Base-by-base conservation (phyloP, 768 basidiomycete species). In the Leccinellum albellum region DNA sequence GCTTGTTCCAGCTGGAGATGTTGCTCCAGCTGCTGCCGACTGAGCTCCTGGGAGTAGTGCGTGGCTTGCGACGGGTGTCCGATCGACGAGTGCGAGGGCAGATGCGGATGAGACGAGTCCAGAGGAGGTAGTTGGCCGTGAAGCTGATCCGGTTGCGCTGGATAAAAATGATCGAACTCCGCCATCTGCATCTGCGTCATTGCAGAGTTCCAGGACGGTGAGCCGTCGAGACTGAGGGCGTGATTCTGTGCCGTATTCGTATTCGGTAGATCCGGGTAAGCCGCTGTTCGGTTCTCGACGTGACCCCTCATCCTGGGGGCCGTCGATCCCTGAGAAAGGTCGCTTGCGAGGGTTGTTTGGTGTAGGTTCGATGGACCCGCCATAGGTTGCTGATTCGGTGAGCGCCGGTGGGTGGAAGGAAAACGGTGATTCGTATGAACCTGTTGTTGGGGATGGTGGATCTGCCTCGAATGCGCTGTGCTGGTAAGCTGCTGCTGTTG, bases 171-270 rank as follows among this genome's bases (percentile, higher is more conserved):
- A 60, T 75, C 76, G 78, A 74, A 75, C 53, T 71, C 74, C 67
- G 62, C 72, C 67, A 75, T 76, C 72, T 71, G 72, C 72, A 73
- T 73, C 74, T 69, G 77, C 70, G 77, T 88, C 87, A 81, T 91
- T 89, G 82, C 89, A 90, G 80, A 91, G 86, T 64, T 91, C 89
- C 88, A 91, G 82, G 81, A 91, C 86, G 73, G 86, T 80, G 81
- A 91, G 84, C 59, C 89, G 76, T 64, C 89, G 81, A 75, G 86
- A 88, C 67, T 87, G 84, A 61, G 89, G 89, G 65, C 89, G 79
- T 66, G 87, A 89, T 62, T 89, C 88, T 61, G 79, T 69, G 23
- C 83, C 89, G 74, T 88, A 87, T 54, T 87, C 86, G 77, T 87
- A 84, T 45, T 79, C 78, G 53, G 62, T 54, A 69, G 63, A 60